Evolutionary conservation across 495 filamentous ascomycete species (phyloP).

Genomic region (Chaetomium cochliodes): DNA sequence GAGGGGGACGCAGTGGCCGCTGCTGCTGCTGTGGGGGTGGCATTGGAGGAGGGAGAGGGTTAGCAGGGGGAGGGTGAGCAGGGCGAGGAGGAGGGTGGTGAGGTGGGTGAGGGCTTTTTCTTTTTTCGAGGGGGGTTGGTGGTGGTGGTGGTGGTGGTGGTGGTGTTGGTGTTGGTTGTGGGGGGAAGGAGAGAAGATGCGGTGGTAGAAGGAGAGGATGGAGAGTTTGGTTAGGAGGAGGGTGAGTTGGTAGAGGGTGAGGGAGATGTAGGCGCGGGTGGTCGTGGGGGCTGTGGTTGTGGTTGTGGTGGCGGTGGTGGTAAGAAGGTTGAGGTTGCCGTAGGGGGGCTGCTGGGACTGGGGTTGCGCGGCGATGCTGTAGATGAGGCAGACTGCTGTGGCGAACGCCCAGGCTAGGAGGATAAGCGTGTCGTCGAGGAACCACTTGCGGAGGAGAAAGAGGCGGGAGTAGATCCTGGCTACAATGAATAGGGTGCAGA

Average conservation of each 20-base stretch:
- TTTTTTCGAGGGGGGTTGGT: slow-evolving; percentile 17
- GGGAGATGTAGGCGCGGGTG: slow-evolving; percentile 31
- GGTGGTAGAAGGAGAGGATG: slow-evolving; percentile 43
- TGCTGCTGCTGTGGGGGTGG: slow-evolving; percentile 23
- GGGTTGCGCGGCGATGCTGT: slow-evolving; percentile 26
- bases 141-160: too few species aligned
- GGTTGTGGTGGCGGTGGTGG: not conserved
- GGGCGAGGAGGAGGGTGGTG: slow-evolving; percentile 18
- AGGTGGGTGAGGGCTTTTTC: slow-evolving; percentile 33
- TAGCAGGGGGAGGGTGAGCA: slow-evolving; percentile 36
- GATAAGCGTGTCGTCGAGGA: slow-evolving; percentile 36
- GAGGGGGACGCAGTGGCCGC: slow-evolving; percentile 29
- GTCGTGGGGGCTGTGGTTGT: not conserved
- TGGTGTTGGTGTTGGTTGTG: too few species aligned
- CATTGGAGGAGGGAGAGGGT: slow-evolving; percentile 43
- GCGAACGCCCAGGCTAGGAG: slow-evolving; percentile 31
- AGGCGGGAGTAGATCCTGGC: slow-evolving; percentile 32
- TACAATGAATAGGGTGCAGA: slow-evolving; percentile 34
- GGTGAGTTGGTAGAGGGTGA: slow-evolving; percentile 39
- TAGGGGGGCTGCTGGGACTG: not conserved
- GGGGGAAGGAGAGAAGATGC: slow-evolving; percentile 38
- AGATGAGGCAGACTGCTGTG: slow-evolving; percentile 33
- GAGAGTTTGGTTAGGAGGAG: slow-evolving; percentile 43
- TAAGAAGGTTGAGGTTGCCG: not conserved
- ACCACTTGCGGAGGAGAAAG: slow-evolving; percentile 35